Base-by-base conservation (phyloP, 768 basidiomycete genomes). In the Pseudohyphozyma bogoriensis region DNA sequence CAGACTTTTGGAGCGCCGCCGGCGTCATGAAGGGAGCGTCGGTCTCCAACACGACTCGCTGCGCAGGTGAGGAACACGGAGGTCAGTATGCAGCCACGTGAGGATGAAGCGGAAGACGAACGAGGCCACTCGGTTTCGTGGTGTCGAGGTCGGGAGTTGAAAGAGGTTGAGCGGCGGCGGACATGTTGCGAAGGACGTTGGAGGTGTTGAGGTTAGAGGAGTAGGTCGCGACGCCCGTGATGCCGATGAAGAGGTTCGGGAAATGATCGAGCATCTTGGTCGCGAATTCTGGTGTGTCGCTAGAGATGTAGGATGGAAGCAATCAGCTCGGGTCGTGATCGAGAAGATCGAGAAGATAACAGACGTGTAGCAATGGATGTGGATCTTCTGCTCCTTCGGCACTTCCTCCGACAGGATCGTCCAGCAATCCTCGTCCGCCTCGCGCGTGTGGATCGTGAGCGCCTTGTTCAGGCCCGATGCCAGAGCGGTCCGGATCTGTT, bases 21-120 rank as follows among this genome's bases (percentile, higher is more conserved):
- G 89, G 89, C 0, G 85, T 79, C 89, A 91, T 90, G 75, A 80
- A 91, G 0, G 89, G 89, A 4, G 87, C 87, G 65, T 91, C 89
- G 0, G 89, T 89, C 73, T 91, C 89, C 4, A 90, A 78, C 1
- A 89, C 72, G 66, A 78, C n/a, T n/a, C n/a, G n/a, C n/a, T n/a
- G n/a, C n/a, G n/a, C n/a, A n/a, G n/a, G n/a, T n/a, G n/a, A n/a
- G n/a, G n/a, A n/a, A n/a, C n/a, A n/a, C n/a, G n/a, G n/a, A n/a
- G n/a, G n/a, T n/a, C n/a, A n/a, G n/a, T 73, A 24, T 77, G 74
- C 2, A 75, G 68, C 1, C 65, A 2, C 70, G 58, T 18, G 66
- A 56, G 18, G 68, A 55, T 24, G 37, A 47, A 26, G 28, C 22
- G 28, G 36, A n/a, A 9, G n/a, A n/a, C n/a, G n/a, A n/a, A n/a